A percentile compares a stretch with the other conserved stretches of the same genome.
These are phyloP conservation scores for Coprinopsis strossmayeri DNA, from an alignment of 768 basidiomycete species.

Conservation along the genomic window DNA sequence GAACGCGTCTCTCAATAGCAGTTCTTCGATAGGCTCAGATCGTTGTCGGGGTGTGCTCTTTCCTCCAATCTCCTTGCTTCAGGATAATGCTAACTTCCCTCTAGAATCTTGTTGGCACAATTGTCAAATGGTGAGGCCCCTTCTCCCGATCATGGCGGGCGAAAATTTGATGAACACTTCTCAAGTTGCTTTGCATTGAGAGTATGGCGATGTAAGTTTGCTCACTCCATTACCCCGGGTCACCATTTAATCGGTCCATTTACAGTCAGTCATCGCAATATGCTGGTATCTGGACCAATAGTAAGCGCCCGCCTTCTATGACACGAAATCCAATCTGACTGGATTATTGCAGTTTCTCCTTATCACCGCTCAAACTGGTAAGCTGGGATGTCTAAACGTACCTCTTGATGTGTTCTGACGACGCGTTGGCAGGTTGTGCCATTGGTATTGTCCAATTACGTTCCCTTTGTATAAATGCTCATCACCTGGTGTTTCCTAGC, in stretches of 20 bases:
- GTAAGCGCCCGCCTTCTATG: conserved; percentile 26
- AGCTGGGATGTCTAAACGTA: conserved; percentile 8
- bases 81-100: too few species aligned
- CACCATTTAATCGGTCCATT: background rate
- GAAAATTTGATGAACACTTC: too few species aligned
- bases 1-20: background rate
- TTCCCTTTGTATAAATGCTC: background rate
- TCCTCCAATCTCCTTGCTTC: background rate
- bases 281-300: conserved; percentile 28
- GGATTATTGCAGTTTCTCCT: conserved; percentile 27
- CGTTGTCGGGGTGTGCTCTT: conserved; percentile 25
- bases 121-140: conserved; percentile 60
- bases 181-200: conserved; percentile 34
- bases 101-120: conserved; percentile 30
- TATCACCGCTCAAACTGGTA: conserved; percentile 38
- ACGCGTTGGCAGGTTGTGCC: conserved; percentile 23
- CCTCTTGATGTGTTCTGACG: background rate
- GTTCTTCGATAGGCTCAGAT: conserved; percentile 22
- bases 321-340: background rate
- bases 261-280: conserved; percentile 2
- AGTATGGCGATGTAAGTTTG: conserved; percentile 4
- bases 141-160: too few species aligned
- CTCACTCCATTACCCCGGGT: background rate
- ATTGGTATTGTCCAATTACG: conserved; percentile 26
- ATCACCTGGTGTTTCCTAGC: conserved; percentile 19